Evolutionary conservation across 2,329 filamentous ascomycete species (phyloP).

Genomic region (Pseudonectria buxi): DNA sequence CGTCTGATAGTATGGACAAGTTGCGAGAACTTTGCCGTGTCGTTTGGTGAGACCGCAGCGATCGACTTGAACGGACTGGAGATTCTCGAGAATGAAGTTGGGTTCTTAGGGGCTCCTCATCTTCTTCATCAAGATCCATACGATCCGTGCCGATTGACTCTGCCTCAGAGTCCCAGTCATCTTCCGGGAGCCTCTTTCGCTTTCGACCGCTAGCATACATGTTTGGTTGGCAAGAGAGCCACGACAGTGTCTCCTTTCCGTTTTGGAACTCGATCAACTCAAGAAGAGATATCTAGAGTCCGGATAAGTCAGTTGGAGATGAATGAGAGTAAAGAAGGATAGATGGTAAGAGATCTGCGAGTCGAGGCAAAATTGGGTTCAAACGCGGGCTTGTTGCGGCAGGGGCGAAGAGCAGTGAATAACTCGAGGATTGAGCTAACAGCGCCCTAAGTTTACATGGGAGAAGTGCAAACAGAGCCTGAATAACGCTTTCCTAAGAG

Average conservation of each 20-base stretch:
- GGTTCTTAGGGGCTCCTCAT: conserved; percentile 13
- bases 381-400: not conserved
- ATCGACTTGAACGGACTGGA: conserved; percentile 6
- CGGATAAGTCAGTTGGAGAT: conserved; percentile 11
- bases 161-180: conserved; percentile 23
- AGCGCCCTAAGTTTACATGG: no score
- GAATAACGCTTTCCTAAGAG: no score
- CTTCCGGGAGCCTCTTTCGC: conserved; percentile 23
- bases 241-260: conserved; percentile 24
- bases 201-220: conserved; percentile 19
- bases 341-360: not conserved
- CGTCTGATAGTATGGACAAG: conserved; percentile 9
- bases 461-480: no score
- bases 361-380: conserved; percentile 1
- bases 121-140: conserved; percentile 23
- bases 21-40: conserved; percentile 15
- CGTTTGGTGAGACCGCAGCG: conserved; percentile 21
- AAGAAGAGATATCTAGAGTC: conserved; percentile 23
- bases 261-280: conserved; percentile 26
- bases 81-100: conserved; percentile 3
- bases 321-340: not conserved
- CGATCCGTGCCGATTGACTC: conserved; percentile 17
- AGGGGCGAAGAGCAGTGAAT: not conserved
- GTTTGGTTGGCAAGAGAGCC: conserved; percentile 14
- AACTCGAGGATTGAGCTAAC: no score